Base-by-base conservation (phyloP, 192 early-diverging fungal species). In the Entomortierella parvispora region DNA sequence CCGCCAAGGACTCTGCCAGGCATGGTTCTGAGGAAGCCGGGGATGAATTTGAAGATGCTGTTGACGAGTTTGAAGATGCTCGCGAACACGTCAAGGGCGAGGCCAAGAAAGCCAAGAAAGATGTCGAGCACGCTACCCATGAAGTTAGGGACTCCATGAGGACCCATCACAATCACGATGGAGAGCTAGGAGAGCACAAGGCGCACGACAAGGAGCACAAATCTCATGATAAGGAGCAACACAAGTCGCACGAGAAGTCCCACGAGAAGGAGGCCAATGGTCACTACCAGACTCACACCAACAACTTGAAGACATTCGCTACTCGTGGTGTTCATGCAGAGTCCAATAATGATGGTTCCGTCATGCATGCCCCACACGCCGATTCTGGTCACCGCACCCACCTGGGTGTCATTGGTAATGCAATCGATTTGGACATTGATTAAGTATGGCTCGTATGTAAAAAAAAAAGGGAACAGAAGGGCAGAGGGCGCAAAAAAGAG, bases 351-450 rank as follows among this genome's bases (percentile, higher is more conserved):
- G 74, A 77, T 14, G 53, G 44, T 14, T 23, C 23, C 22, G 28
- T 23, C 2, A 8, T 22, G 0, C 65, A 54, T 20, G 43, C 56
- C 2, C 74, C 74, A 0, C 66, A 77, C 25, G 48, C 66, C 14
- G 74, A 77, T 25, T 49, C 60, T 44, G 74, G 74, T 23, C 37
- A 68, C 43, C 66, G 72, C 46, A 22, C 14, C 67, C 57, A 61
- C 32, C 45, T 32, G 15, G 31, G 32, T 20, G 45, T 34, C 26
- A 68, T 77, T 37, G 74, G 74, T 77, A 77, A 55, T 54, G 29
- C 28, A 28, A 26, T 53, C 20, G 52, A 64, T 64, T 31, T 40
- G 23, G 42, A 42, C 10, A 44, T 64, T 29, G 31, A 64, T 34
- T 53, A 31, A 61, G 28, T 17, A 49, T 3, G 22, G 46, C 37